Evolutionary conservation across 2,329 filamentous ascomycete genomes (phyloP).

Genomic region (Zymoseptoria ardabiliae): DNA sequence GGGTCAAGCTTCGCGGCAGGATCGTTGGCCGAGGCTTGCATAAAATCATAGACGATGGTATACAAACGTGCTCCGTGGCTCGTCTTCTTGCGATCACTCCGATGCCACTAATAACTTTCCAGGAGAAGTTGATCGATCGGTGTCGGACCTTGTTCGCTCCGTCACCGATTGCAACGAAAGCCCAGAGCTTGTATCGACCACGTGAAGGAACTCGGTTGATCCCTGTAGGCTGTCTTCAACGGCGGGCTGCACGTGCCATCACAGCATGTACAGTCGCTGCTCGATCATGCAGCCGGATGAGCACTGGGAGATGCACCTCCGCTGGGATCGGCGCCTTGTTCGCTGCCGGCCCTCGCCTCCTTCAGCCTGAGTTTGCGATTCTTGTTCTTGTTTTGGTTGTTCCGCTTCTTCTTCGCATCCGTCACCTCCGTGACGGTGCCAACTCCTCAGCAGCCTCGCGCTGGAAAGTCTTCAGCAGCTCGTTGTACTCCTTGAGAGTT

Average conservation of each 20-base stretch:
- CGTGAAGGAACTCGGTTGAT: no score
- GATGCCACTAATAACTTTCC: not conserved
- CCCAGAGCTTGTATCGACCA: no score
- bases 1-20: not conserved
- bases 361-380: conserved; percentile 4
- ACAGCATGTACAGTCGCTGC: no score
- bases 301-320: not conserved
- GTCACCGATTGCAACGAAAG: not conserved
- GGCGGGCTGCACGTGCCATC: no score
- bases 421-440: not conserved
- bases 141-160: not conserved
- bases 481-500: conserved; percentile 1
- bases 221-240: no score
- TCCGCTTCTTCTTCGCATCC: conserved; percentile 1
- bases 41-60: not conserved
- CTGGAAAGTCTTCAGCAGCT: not conserved
- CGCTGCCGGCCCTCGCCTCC: not conserved
- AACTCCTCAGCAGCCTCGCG: not conserved
- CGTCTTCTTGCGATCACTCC: no score
- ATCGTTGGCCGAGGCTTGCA: not conserved
- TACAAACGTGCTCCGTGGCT: not conserved
- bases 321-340: not conserved
- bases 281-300: not conserved
- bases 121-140: not conserved
- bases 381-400: conserved; percentile 5